Conservation (phyloP, 768 basidiomycete species). For the Tricholoma hemisulphureum region DNA sequence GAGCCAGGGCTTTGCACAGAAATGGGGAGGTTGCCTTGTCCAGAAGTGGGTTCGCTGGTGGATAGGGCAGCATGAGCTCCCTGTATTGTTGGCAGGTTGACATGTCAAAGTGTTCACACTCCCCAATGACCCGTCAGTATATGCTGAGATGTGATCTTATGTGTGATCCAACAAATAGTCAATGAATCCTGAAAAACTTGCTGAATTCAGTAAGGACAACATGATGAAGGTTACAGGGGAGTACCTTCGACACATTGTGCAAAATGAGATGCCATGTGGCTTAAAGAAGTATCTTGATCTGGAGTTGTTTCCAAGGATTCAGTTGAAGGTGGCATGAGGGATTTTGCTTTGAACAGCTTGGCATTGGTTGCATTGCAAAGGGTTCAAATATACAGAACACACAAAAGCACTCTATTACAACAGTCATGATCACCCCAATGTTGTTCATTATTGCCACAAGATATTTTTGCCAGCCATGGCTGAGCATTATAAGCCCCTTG, state of each 20-base stretch:
- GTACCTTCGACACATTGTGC: background rate
- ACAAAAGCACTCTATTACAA: no score
- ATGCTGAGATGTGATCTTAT: background rate
- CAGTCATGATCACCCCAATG: background rate
- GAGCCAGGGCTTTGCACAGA: background rate
- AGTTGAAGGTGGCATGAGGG: background rate
- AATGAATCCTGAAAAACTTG: slow-evolving; percentile 1
- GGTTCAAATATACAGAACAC: background rate
- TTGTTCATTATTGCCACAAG: background rate
- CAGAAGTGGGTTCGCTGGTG: background rate
- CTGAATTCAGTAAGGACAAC: background rate
- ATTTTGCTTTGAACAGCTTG: background rate
- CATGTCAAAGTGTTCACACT: slow-evolving; percentile 1
- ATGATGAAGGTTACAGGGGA: background rate
- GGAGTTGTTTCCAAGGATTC: background rate
- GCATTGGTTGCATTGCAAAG: background rate
- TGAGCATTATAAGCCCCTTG: background rate
- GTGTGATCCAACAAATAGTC: background rate
- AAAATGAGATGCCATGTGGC: no score
- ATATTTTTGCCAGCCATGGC: no score
- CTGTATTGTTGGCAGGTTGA: background rate
- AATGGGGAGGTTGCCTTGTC: background rate
- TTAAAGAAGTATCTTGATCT: background rate
- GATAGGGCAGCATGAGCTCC: background rate
- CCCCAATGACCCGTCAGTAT: background rate